Evolutionary conservation across 306 rosid genomes (phyloP).

Genomic region (Vicia sativa): DNA sequence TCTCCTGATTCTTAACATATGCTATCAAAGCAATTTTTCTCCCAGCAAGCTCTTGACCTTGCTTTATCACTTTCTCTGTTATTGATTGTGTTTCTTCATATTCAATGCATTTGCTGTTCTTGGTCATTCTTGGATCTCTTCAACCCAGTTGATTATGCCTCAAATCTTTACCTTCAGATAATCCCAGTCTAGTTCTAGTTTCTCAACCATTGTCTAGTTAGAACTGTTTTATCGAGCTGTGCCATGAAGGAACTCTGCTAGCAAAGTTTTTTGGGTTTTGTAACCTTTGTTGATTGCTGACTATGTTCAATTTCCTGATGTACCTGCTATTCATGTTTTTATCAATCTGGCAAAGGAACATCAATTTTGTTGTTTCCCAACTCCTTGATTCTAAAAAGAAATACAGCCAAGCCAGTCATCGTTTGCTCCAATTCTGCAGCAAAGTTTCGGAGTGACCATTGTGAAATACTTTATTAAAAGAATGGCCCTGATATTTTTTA

Average conservation of each 20-base stretch:
- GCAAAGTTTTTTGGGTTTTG: background rate
- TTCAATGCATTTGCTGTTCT: background rate
- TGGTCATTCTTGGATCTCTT: too few relatives aligned
- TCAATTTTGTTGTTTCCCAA: background rate
- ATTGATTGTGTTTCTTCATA: background rate
- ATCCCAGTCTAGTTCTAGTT: too few relatives aligned
- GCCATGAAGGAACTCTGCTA: background rate
- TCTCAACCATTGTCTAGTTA: background rate
- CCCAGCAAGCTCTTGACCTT: slow-evolving; percentile 13
- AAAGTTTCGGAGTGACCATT: background rate
- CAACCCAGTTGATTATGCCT: too few relatives aligned
- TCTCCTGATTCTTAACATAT: slow-evolving; percentile 1
- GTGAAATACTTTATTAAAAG: background rate
- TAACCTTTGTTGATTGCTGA: background rate
- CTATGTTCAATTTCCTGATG: background rate
- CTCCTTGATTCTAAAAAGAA: background rate
- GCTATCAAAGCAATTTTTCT: background rate
- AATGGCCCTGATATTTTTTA: background rate
- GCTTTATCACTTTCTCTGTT: slow-evolving; percentile 3
- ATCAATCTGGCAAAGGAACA: background rate
- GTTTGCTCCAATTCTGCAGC: slow-evolving; percentile 1
- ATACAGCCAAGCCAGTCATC: background rate
- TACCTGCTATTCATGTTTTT: background rate
- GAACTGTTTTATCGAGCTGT: background rate
- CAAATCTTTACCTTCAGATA: too few relatives aligned